A percentile compares a stretch with the other conserved stretches of the same genome.
Conservation (phyloP, 2,329 filamentous ascomycete species). For the Aspergillus sp. region DNA sequence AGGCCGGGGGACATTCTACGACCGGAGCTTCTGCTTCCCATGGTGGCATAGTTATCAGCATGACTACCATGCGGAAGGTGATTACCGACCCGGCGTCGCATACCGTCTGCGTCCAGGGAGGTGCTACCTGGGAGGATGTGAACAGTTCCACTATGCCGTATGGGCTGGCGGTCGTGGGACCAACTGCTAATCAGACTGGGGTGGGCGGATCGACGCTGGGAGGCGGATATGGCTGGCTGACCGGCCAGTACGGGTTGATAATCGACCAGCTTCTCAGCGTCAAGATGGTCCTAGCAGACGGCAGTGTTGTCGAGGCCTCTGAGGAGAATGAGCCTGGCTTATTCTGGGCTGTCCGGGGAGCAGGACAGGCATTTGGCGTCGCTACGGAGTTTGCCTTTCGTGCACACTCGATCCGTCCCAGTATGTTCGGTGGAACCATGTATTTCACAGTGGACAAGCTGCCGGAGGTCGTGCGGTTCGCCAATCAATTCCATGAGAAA, state of each 20-base stretch:
- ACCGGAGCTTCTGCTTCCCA: background rate
- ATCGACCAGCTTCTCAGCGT: background rate
- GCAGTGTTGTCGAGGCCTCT: accelerated
- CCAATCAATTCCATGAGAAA: background rate
- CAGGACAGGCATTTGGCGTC: background rate
- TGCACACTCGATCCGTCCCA: background rate
- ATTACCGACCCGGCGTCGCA: background rate
- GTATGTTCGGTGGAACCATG: background rate
- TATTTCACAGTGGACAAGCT: background rate
- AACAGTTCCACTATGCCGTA: background rate
- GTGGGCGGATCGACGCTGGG: background rate
- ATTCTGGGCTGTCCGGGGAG: background rate
- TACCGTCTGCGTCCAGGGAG: background rate
- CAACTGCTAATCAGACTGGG: background rate
- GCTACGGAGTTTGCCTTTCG: background rate
- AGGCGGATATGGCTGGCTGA: background rate
- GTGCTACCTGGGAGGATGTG: background rate
- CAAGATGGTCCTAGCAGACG: background rate
- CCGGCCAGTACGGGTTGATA: background rate
- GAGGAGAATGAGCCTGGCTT: background rate
- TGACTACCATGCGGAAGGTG: background rate
- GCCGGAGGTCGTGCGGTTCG: background rate
- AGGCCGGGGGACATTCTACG: background rate
- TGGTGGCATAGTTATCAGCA: background rate
- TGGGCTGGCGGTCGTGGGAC: background rate